phyloP scores from a whole-genome alignment of 257 asterid genomes.

The Haberlea rhodopensis region DNA sequence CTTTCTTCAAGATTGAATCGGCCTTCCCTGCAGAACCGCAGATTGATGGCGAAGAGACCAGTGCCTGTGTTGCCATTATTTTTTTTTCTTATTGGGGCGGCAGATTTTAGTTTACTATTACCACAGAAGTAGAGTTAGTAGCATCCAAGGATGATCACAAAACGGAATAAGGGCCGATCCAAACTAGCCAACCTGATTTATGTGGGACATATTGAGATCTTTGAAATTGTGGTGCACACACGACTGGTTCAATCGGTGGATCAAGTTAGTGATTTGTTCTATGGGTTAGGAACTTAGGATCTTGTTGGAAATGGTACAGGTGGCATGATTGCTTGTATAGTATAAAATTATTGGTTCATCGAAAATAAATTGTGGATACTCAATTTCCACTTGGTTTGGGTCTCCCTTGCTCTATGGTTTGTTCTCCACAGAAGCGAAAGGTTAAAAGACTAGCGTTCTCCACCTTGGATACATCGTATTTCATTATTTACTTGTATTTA shows the following conservation, averaged over 20 bases:
- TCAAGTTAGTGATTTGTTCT: too few relatives aligned
- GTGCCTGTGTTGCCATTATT: slow-evolving; percentile 85
- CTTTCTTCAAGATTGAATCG: slow-evolving; percentile 49
- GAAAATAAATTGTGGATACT: slow-evolving; percentile 20
- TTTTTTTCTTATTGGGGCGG: not conserved
- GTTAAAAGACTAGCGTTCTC: too few relatives aligned
- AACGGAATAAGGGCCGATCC: slow-evolving; percentile 26
- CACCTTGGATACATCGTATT: not conserved
- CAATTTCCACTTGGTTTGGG: slow-evolving; percentile 7
- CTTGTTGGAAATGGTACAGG: slow-evolving; percentile 39
- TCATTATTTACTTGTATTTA: not conserved
- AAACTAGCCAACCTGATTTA: slow-evolving; percentile 16
- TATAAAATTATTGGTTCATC: slow-evolving; percentile 36
- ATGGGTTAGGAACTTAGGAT: too few relatives aligned
- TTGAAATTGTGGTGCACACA: slow-evolving; percentile 50
- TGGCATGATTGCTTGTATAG: slow-evolving; percentile 45
- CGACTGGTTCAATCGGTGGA: slow-evolving; percentile 30
- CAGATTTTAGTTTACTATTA: not conserved
- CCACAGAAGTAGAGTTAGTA: slow-evolving; percentile 22
- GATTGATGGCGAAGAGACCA: slow-evolving; percentile 89
- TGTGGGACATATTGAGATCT: slow-evolving; percentile 43
- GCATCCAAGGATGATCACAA: slow-evolving; percentile 13
- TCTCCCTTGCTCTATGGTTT: not conserved
- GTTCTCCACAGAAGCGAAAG: too few relatives aligned
- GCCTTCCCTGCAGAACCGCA: slow-evolving; percentile 72